Percentiles rank a stretch among this genome's conserved stretches.
Evolutionary conservation across 192 early-diverging fungal species (phyloP).

Genomic region (Dissophora ornata): DNA sequence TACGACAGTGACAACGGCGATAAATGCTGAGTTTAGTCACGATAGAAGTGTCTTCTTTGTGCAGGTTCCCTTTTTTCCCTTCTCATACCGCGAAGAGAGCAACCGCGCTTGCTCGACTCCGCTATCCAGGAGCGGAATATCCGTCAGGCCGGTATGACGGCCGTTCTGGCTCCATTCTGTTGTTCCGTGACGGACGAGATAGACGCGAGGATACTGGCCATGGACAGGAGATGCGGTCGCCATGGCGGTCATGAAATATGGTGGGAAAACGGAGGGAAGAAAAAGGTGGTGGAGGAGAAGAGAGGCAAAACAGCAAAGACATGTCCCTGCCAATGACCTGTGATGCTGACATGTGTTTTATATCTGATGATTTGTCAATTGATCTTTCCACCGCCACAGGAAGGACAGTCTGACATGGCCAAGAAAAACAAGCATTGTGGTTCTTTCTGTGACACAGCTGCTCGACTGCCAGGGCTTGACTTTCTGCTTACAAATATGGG

Average conservation of each 20-base stretch:
- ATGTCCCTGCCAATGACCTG: too few species aligned
- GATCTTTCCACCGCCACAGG: too few species aligned
- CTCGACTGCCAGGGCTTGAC: too few species aligned
- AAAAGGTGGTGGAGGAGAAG: neutral
- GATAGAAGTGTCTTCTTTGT: neutral
- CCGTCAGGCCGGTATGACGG: conserved; percentile 54
- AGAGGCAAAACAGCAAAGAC: too few species aligned
- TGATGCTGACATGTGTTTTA: too few species aligned
- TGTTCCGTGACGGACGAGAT: conserved; percentile 59
- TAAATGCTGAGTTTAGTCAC: too few species aligned
- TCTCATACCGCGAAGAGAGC: conserved; percentile 42
- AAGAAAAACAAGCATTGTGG: too few species aligned
- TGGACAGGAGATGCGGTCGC: conserved; percentile 44
- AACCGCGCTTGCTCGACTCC: conserved; percentile 51
- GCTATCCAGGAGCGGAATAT: conserved; percentile 50
- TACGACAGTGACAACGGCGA: neutral
- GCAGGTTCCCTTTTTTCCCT: neutral
- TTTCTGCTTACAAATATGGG: too few species aligned
- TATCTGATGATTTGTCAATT: too few species aligned
- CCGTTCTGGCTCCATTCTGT: conserved; percentile 62
- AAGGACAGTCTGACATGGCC: too few species aligned
- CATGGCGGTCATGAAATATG: conserved; percentile 7
- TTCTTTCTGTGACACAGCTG: too few species aligned
- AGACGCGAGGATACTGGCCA: conserved; percentile 51
- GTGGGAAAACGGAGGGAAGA: neutral